Conservation (phyloP, 2,329 filamentous ascomycete genomes). For the Chrysoporthe puriensis region DNA sequence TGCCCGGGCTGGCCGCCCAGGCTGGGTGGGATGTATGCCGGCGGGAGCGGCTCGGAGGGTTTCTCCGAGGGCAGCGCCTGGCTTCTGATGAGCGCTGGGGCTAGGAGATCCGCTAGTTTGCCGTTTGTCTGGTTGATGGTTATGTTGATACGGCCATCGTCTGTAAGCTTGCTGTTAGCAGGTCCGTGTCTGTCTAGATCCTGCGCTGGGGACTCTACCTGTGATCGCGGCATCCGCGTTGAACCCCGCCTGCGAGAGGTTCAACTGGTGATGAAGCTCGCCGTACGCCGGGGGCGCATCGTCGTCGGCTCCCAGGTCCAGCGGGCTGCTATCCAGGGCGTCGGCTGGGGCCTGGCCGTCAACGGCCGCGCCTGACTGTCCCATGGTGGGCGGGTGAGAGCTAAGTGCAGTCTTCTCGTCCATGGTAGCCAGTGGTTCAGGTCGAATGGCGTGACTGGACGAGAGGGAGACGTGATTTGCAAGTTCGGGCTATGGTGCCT, state of each 20-base stretch:
- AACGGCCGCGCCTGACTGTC: background rate
- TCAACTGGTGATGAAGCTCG: conserved; percentile 57
- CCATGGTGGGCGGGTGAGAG: conserved; percentile 11
- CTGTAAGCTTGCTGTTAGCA: conserved; percentile 42
- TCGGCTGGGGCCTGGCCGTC: conserved; percentile 31
- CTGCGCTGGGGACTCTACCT: conserved; percentile 40
- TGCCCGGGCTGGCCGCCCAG: conserved; percentile 67
- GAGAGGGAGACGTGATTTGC: too few species aligned
- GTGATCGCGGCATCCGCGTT: conserved; percentile 64
- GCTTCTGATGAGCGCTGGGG: conserved; percentile 60
- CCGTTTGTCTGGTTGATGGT: conserved; percentile 73
- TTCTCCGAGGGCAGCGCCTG: conserved; percentile 55
- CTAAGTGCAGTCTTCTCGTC: conserved; percentile 11
- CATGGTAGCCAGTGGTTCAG: conserved; percentile 32
- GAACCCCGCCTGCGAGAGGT: conserved; percentile 65
- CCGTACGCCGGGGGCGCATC: conserved; percentile 63
- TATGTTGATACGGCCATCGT: conserved; percentile 79
- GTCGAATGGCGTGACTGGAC: conserved; percentile 15
- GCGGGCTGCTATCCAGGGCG: conserved; percentile 36
- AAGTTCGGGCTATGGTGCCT: too few species aligned
- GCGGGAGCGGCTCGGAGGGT: conserved; percentile 54
- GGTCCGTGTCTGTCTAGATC: background rate
- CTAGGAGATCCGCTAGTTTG: conserved; percentile 68
- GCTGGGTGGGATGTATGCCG: conserved; percentile 73
- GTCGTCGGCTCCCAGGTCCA: conserved; percentile 43